Evolutionary conservation across 805 yeast genomes (phyloP).

Genomic region (Lachancea meyersii): DNA sequence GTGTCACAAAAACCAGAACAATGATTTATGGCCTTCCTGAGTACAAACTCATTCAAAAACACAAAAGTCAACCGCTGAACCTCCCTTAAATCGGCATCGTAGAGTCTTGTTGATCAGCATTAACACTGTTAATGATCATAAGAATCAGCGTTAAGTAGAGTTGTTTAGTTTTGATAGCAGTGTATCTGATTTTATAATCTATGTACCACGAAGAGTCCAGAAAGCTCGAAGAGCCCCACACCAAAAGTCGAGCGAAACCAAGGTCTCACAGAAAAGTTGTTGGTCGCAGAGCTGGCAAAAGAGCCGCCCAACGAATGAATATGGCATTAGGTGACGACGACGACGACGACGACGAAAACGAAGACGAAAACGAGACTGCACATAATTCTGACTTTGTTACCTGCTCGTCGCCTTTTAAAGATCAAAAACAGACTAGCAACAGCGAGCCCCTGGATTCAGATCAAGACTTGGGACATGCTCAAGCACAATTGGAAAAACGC

Average conservation of each 20-base stretch:
- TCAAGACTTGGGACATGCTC: no score
- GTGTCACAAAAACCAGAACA: no score
- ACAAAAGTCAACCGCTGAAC: no score
- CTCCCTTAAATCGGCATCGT: no score
- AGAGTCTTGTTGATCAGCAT: no score
- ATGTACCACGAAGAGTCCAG: neutral
- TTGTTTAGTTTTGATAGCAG: neutral
- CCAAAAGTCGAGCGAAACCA: neutral
- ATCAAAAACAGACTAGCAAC: no score
- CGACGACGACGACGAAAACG: conserved; percentile 2
- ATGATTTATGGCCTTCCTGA: no score
- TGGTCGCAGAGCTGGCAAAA: neutral
- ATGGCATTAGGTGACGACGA: neutral
- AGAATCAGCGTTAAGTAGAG: neutral
- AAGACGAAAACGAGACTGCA: neutral
- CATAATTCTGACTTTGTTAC: neutral
- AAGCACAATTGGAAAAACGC: conserved; percentile 28
- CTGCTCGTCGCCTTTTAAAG: neutral
- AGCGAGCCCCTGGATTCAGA: no score
- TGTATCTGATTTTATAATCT: no score
- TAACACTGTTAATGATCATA: neutral
- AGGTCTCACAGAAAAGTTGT: neutral
- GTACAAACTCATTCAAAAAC: no score
- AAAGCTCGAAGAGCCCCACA: neutral
- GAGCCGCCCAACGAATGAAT: neutral